phyloP scores from a whole-genome alignment of 345 rosid genomes.

The Eucalyptus microcorys region DNA sequence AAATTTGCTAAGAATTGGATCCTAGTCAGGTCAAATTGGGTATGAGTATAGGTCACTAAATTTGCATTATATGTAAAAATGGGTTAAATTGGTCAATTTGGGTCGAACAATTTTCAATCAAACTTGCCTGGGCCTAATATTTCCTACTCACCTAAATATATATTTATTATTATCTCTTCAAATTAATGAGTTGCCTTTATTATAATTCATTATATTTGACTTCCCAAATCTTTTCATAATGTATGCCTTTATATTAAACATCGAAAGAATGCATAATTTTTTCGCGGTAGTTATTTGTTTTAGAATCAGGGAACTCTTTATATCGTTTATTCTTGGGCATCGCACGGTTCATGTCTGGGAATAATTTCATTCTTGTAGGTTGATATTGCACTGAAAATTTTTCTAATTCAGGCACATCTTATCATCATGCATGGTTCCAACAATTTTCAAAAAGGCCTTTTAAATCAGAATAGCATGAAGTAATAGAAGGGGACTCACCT shows the following conservation, averaged over 20 bases:
- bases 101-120: accelerated
- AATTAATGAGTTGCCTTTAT: neutral
- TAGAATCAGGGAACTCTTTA: neutral
- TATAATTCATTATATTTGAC: neutral
- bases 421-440: neutral
- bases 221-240: neutral
- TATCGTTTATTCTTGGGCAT: neutral
- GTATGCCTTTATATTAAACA: neutral
- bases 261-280: neutral
- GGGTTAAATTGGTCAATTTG: too few species aligned
- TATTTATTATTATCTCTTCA: too few species aligned
- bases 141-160: neutral
- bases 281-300: neutral
- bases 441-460: neutral
- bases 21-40: accelerated
- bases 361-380: neutral
- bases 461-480: neutral
- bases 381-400: neutral
- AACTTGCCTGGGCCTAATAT: accelerated
- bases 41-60: too few species aligned
- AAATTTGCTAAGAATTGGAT: too few species aligned
- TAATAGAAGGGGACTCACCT: neutral
- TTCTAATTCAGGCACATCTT: neutral
- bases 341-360: neutral
- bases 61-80: too few species aligned